Evolutionary conservation across 148 eudicot species (phyloP), one percentile per base, ranked within the genome.

Genomic region (Nepenthes gracilis): DNA sequence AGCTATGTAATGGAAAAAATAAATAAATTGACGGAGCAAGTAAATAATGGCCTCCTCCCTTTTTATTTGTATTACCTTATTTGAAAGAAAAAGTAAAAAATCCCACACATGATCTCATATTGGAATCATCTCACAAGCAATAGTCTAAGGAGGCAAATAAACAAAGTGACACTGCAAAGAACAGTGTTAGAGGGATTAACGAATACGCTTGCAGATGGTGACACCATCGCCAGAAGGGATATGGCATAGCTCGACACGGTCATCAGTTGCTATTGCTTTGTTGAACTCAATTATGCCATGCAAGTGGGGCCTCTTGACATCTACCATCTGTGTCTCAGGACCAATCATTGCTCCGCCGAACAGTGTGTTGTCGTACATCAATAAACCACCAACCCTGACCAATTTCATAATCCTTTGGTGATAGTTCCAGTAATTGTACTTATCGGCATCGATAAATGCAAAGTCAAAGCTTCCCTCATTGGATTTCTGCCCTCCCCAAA

Each of bases 371-470:
- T 83, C 93, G 13, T 78, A 83, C 3, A 74, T 81, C 47, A 83
- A 47, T 2, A 86, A n/a, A 2, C 88, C 88, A 2, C 84, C 88
- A 47, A 78, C 66, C 59, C 59, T 86, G 12, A 86, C 69, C 32
- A 86, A 62, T 55, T 79, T 81, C 61, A 86, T 10, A 54, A 86
- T 49, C 64, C 59, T 67, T 69, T 86, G 82, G 12, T 86, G 88
- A 63, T 83, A 86, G 15, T 79, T 75, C 2, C 59, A 6, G 67
- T 74, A 83, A 66, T 71, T 78, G 2, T 35, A 38, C 66, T 83
- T 86, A 75, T 86, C 82, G 4, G 93, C 93, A 37, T 86, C 93
- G 23, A 86, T 84, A 53, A 75, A 86, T 6, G 81, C 86, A 59
- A 79, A 86, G 57, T 86, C 94, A 47, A 75, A 86, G 49, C 75